Conservation (phyloP, 805 yeast genomes). For the Candida bentonensis region DNA sequence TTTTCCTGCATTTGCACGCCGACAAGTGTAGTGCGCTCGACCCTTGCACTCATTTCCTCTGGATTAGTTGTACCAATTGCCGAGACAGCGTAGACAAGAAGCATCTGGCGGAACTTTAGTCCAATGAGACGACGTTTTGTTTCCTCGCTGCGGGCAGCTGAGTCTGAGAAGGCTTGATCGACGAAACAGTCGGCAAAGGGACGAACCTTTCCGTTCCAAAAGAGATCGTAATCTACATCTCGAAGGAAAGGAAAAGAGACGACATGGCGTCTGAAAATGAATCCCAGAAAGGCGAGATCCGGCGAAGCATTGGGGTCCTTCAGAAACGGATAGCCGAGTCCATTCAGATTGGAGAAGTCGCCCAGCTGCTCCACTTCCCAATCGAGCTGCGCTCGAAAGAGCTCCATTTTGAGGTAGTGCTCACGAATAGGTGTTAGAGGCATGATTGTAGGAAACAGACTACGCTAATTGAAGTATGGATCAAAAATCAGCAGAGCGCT, state of each 20-base stretch:
- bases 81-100: slow-evolving; percentile 28
- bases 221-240: slow-evolving; percentile 36
- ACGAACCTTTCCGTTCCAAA: slow-evolving; percentile 74
- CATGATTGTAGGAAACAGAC: too few relatives aligned
- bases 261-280: slow-evolving; percentile 48
- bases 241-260: slow-evolving; percentile 63
- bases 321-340: slow-evolving; percentile 69
- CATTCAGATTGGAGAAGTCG: slow-evolving; percentile 46
- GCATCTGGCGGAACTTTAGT: slow-evolving; percentile 43
- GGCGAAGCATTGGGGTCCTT: slow-evolving; percentile 20
- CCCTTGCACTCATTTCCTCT: slow-evolving; percentile 17
- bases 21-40: slow-evolving; percentile 11
- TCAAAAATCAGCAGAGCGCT: too few relatives aligned
- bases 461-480: too few relatives aligned
- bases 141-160: slow-evolving; percentile 63
- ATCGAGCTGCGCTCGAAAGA: slow-evolving; percentile 46
- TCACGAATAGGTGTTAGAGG: slow-evolving; percentile 23
- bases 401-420: slow-evolving; percentile 76
- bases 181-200: slow-evolving; percentile 71
- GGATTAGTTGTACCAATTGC: slow-evolving; percentile 1
- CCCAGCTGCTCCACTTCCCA: slow-evolving; percentile 48
- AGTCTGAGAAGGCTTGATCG: slow-evolving; percentile 51
- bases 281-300: slow-evolving; percentile 55
- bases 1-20: slow-evolving; percentile 8
- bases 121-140: slow-evolving; percentile 56